Evolutionary conservation across 345 rosid species (phyloP).

Genomic region (Hirschfeldia incana): DNA sequence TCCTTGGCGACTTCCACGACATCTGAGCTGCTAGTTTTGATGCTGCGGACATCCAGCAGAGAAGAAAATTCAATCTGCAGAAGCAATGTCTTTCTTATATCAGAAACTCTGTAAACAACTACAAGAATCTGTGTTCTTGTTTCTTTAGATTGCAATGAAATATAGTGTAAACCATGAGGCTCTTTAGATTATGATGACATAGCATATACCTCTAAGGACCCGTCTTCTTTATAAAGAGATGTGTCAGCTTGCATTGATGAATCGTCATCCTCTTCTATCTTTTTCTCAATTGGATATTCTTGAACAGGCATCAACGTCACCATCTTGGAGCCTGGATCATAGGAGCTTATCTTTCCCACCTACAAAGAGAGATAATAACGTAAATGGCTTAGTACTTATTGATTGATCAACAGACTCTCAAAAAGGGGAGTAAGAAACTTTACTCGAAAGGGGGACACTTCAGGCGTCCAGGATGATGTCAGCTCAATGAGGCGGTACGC

Average conservation of each 20-base stretch:
- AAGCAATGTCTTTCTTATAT: slow-evolving; percentile 21
- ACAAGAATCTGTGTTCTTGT: slow-evolving; percentile 6
- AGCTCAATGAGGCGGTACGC: slow-evolving; percentile 90
- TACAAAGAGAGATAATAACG: slow-evolving; percentile 27
- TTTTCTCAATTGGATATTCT: slow-evolving; percentile 60
- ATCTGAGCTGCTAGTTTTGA: slow-evolving; percentile 44
- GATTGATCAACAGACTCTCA: not conserved
- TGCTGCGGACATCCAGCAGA: slow-evolving; percentile 66
- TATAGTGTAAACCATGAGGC: not conserved
- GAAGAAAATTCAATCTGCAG: slow-evolving; percentile 71
- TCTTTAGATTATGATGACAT: too few relatives aligned
- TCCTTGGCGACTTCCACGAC: slow-evolving; percentile 25
- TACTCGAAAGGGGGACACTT: slow-evolving; percentile 76
- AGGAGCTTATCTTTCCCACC: slow-evolving; percentile 80
- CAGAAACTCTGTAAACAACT: not conserved
- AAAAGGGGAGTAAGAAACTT: slow-evolving; percentile 19
- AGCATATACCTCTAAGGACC: slow-evolving; percentile 62
- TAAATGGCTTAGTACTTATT: not conserved
- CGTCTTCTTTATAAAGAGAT: slow-evolving; percentile 68
- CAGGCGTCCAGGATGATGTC: slow-evolving; percentile 90
- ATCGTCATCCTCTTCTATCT: slow-evolving; percentile 48
- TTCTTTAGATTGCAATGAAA: not conserved
- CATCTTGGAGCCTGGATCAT: slow-evolving; percentile 55
- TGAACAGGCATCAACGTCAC: slow-evolving; percentile 59
- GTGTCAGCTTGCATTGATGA: slow-evolving; percentile 42